Conservation (phyloP, 2,329 filamentous ascomycete species). For the Fusarium solani-melongenae region DNA sequence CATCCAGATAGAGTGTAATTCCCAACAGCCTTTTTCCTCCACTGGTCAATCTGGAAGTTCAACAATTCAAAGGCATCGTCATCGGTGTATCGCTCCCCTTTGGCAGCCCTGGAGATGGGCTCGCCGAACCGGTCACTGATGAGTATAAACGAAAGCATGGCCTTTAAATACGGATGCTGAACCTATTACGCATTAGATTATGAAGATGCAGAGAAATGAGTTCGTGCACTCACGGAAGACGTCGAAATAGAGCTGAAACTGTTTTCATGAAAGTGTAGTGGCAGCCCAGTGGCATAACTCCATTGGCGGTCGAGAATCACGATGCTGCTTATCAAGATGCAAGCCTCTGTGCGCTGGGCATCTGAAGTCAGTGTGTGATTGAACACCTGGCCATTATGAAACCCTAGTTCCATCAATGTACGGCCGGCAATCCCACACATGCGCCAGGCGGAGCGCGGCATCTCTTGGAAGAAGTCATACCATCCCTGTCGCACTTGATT, state of each 20-base stretch:
- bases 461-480: slow-evolving; percentile 42
- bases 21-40: slow-evolving; percentile 39
- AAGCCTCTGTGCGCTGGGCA: slow-evolving; percentile 11
- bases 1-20: slow-evolving; percentile 13
- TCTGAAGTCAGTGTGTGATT: slow-evolving; percentile 27
- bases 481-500: neutral
- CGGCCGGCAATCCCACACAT: slow-evolving; percentile 44
- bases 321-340: slow-evolving; percentile 18
- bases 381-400: slow-evolving; percentile 41
- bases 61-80: slow-evolving; percentile 44
- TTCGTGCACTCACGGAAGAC: slow-evolving; percentile 1
- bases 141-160: slow-evolving; percentile 28
- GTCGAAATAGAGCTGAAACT: slow-evolving; percentile 28
- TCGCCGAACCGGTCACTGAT: slow-evolving; percentile 28
- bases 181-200: neutral
- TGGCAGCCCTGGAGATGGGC: slow-evolving; percentile 15
- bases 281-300: slow-evolving; percentile 28
- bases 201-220: fast-evolving
- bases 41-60: slow-evolving; percentile 45
- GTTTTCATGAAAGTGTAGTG: slow-evolving; percentile 23
- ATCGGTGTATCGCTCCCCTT: slow-evolving; percentile 35
- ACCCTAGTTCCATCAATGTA: slow-evolving; percentile 43
- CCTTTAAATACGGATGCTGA: slow-evolving; percentile 23
- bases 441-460: slow-evolving; percentile 39
- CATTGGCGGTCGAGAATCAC: slow-evolving; percentile 20